Conservation (phyloP, 495 filamentous ascomycete genomes). For the Emericellopsis terricola region DNA sequence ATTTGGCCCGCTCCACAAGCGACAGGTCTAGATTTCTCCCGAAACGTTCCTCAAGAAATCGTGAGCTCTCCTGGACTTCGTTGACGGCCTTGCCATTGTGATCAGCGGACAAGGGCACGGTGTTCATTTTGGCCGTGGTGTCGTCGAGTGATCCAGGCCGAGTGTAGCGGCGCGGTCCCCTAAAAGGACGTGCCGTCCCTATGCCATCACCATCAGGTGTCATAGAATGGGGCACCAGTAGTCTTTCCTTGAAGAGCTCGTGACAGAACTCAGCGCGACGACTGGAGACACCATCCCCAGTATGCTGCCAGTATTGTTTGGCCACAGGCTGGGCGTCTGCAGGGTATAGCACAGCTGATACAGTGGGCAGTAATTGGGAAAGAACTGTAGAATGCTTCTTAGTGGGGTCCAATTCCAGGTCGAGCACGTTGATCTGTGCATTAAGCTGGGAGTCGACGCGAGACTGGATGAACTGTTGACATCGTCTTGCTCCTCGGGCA, state of each 20-base stretch:
- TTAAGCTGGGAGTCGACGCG: conserved; percentile 28
- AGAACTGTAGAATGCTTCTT: conserved; percentile 28
- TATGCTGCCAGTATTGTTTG: conserved; percentile 92
- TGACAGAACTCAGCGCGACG: conserved; percentile 82
- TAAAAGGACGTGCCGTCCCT: conserved; percentile 15
- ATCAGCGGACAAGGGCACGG: conserved; percentile 2
- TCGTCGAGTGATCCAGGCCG: conserved; percentile 33
- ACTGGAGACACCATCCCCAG: conserved; percentile 87
- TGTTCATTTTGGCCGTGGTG: conserved; percentile 5
- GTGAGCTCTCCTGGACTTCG: conserved; percentile 42
- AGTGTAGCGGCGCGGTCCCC: conserved; percentile 58
- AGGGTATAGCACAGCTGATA: conserved; percentile 60
- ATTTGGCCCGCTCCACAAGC: conserved; percentile 62
- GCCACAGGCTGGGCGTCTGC: conserved; percentile 44
- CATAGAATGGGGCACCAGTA: conserved; percentile 33
- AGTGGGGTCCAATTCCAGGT: conserved; percentile 40
- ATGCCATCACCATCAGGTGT: conserved; percentile 15
- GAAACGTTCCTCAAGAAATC: conserved; percentile 88
- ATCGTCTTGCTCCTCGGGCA: conserved; percentile 42
- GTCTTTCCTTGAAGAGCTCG: conserved; percentile 47
- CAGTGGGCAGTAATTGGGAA: conserved; percentile 18
- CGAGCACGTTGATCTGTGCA: conserved; percentile 40
- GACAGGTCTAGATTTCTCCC: conserved; percentile 73
- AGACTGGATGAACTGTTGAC: conserved; percentile 49
- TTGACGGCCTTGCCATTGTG: conserved; percentile 2